These are phyloP conservation scores for Neonothopanus nambi DNA, from an alignment of 1,284 basidiomycete species.

Conservation along the genomic window DNA sequence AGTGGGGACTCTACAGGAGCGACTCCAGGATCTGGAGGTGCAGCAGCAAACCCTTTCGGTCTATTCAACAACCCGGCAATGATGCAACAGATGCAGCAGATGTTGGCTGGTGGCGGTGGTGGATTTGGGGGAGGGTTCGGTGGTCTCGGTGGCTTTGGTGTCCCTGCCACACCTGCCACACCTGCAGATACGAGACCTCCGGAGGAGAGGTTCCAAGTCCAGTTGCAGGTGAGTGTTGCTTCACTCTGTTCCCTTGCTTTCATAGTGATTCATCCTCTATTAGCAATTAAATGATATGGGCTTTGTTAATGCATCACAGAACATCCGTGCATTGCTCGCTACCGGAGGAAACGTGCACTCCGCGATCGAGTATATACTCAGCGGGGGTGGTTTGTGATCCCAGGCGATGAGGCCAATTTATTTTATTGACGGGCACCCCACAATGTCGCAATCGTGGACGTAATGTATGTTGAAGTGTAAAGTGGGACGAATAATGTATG, in stretches of 20 bases:
- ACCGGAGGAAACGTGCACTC: constrained; percentile 89
- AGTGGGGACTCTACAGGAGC: constrained; percentile 1
- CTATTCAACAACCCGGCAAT: constrained; percentile 21
- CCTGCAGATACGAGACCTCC: constrained; percentile 73
- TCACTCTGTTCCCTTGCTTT: constrained; percentile 4
- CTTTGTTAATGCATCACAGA: constrained; percentile 82
- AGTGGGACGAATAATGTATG: too few species aligned
- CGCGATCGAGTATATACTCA: constrained; percentile 89
- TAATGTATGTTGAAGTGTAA: too few species aligned
- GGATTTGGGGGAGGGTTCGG: constrained; percentile 29
- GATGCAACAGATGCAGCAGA: constrained; percentile 17
- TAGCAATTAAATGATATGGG: constrained; percentile 90
- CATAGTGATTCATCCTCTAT: constrained; percentile 5
- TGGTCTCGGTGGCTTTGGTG: constrained; percentile 37
- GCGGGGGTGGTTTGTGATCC: constrained; percentile 65
- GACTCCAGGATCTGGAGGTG: constrained; percentile 14
- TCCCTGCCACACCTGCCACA: constrained; percentile 33
- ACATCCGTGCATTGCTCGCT: constrained; percentile 83
- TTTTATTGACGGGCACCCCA: too few species aligned
- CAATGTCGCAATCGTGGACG: too few species aligned
- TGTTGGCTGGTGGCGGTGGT: constrained; percentile 23
- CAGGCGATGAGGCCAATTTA: too few species aligned
- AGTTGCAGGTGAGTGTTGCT: constrained; percentile 60
- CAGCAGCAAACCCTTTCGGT: constrained; percentile 20
- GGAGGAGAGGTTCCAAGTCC: constrained; percentile 88